Base-by-base conservation (phyloP, 805 yeast species). In the Kluyveromyces nonfermentans region DNA sequence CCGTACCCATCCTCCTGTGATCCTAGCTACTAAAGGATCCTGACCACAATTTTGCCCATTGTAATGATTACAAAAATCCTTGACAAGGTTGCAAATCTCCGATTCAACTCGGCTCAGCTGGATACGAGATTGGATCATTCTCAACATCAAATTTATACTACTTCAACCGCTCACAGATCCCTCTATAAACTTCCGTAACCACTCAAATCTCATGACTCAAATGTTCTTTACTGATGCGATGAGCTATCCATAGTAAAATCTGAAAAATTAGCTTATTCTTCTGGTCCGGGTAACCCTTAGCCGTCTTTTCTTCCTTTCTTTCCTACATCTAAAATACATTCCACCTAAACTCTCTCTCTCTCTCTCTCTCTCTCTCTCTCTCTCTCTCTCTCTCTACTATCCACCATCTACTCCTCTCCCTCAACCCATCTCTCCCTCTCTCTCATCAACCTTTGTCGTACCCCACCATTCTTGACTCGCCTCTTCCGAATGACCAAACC, bases 1-100 rank as follows among this genome's bases (percentile, higher is more conserved):
- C 53, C 98, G 74, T 2, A 93, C 98, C 98, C 98, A 90, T 0
- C 98, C 98, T 31, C 98, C 98, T 0, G 97, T 89, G 51, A 93
- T 85, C 47, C 98, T 63, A 33, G 48, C 51, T n/a, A 41, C 50
- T 44, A 55, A 41, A 7, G 57, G 61, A 35, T 52, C 59, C 15
- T 37, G 18, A 10, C 15, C 30, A 8, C 43, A 19, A 18, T 35
- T 14, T 5, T 32, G 20, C 2, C 35, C 16, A 37, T 61, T 61
- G 41, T 60, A 63, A 9, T 55, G 48, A 14, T 46, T 45, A n/a
- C 56, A 51, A 41, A 52, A 63, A 38, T 63, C 65, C 25, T 52
- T 60, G 21, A 63, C 44, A 25, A 63, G 42, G 12, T 44, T 41
- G 38, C 65, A 60, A 17, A 63, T 53, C 17, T 54, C 39, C 9